Base-by-base conservation (phyloP, 371 early-diverging fungal species). In the Mucor lusitanicus region DNA sequence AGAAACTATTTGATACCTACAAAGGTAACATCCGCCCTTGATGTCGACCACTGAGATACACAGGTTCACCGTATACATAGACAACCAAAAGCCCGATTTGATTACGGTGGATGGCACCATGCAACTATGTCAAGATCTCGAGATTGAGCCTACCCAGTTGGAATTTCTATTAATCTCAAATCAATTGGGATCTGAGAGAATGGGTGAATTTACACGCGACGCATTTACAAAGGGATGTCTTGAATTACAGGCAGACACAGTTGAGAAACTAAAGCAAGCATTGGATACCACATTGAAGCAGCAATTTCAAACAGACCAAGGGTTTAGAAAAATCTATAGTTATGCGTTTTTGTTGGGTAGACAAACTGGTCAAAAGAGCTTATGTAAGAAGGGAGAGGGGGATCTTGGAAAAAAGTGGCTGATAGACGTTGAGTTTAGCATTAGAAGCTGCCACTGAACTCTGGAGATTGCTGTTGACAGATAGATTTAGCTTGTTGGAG, bases 71-170 rank as follows among this genome's bases (percentile, higher is more conserved):
- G 17, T 33, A 8, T 33, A 4, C 8, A 27, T 57, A 91, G 91
- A 91, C 63, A 63, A 80, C 53, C 90, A 91, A 42, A 88, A 89
- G 19, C 70, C 67, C n/a, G 87, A 90, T 71, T 67, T 78, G 12
- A 93, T 95, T 53, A 70, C 82, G 40, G 82, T 91, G 13, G 94
- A 94, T 33, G 95, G 94, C 17, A 90, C 88, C n/a, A 90, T 89
- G 75, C 73, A 77, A 42, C 80, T 88, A 33, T 92, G 90, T 63
- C 70, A 78, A 21, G 94, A 91, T 72, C 78, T 95, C 55, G 87
- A 79, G 28, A 89, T 95, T 40, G 93, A 90, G 59, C 94, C 94
- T 2, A 86, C 87, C 17, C 91, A 93, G 64, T 82, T 90, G 33
- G 92, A 92, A 37, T 89, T 91, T 70, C 69, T 94, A 6, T 84